Conservation (phyloP, 2,329 filamentous ascomycete genomes). For the Aspergillus arachidicola region DNA sequence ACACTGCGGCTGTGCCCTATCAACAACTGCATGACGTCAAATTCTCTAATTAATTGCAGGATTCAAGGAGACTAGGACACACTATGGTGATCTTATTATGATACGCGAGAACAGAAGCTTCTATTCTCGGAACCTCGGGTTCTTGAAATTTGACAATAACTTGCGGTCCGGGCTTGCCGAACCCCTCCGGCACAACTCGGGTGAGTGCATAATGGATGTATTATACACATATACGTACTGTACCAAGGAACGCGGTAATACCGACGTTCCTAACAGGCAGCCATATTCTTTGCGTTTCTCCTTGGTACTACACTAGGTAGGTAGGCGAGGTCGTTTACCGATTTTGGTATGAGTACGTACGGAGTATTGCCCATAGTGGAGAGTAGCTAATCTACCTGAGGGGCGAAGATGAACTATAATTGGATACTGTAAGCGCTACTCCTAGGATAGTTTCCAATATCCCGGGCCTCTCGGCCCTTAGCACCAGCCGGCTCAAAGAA, state of each 20-base stretch:
- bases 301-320: background rate
- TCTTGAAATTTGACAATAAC: background rate
- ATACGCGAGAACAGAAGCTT: background rate
- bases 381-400: background rate
- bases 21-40: background rate
- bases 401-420: background rate
- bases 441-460: background rate
- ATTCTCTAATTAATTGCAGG: background rate
- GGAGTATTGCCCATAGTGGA: background rate
- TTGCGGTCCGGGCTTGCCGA: background rate
- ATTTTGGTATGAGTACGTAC: background rate
- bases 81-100: background rate
- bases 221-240: background rate
- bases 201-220: background rate
- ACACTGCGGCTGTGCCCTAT: background rate
- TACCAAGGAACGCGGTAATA: background rate
- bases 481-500: background rate
- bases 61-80: background rate
- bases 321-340: background rate
- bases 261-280: constrained; percentile 11
- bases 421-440: constrained; percentile 1
- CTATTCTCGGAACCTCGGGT: constrained; percentile 1
- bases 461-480: background rate
- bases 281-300: constrained; percentile 6
- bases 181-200: background rate